Percentiles rank a stretch among this genome's conserved stretches.
phyloP scores from a whole-genome alignment of 2,329 filamentous ascomycete species.

The Talaromyces sp. region DNA sequence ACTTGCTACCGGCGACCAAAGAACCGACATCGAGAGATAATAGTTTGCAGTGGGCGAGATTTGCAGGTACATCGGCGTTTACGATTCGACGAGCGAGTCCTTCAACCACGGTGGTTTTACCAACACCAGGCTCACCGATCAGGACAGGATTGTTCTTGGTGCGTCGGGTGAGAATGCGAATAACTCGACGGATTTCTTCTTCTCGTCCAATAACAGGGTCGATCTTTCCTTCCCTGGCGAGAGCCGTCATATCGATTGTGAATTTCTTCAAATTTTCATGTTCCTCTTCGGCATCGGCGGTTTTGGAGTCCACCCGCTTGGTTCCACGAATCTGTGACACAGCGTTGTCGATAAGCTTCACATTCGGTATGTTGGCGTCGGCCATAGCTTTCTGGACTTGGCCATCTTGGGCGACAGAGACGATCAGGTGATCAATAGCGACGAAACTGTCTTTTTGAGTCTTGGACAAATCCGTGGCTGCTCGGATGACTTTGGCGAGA shows the following conservation, averaged over 20 bases:
- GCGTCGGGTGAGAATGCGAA: slow-evolving; percentile 83
- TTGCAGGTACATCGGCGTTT: slow-evolving; percentile 93
- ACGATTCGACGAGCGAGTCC: slow-evolving; percentile 92
- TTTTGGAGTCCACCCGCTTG: slow-evolving; percentile 90
- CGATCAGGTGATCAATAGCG: slow-evolving; percentile 90
- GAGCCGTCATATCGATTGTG: slow-evolving; percentile 95
- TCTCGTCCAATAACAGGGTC: slow-evolving; percentile 96
- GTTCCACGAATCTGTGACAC: slow-evolving; percentile 88
- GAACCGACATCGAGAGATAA: slow-evolving; percentile 94
- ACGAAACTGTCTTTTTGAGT: slow-evolving; percentile 97
- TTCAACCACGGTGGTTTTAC: slow-evolving; percentile 97
- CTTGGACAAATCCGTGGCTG: slow-evolving; percentile 84
- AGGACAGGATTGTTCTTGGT: slow-evolving; percentile 99
- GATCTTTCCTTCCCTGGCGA: slow-evolving; percentile 95
- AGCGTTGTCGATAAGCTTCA: slow-evolving; percentile 86
- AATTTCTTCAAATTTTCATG: slow-evolving; percentile 97
- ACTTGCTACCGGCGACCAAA: slow-evolving; percentile 95
- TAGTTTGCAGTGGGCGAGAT: slow-evolving; percentile 86
- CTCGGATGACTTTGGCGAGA: slow-evolving; percentile 75
- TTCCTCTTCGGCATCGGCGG: slow-evolving; percentile 83
- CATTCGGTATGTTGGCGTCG: slow-evolving; percentile 85
- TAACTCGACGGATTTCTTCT: slow-evolving; percentile 87
- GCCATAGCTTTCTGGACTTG: slow-evolving; percentile 68
- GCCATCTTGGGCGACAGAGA: slow-evolving; percentile 72
- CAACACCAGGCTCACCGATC: slow-evolving; percentile 96